phyloP scores from a whole-genome alignment of 2,329 filamentous ascomycete genomes.

The Cytospora mali region DNA sequence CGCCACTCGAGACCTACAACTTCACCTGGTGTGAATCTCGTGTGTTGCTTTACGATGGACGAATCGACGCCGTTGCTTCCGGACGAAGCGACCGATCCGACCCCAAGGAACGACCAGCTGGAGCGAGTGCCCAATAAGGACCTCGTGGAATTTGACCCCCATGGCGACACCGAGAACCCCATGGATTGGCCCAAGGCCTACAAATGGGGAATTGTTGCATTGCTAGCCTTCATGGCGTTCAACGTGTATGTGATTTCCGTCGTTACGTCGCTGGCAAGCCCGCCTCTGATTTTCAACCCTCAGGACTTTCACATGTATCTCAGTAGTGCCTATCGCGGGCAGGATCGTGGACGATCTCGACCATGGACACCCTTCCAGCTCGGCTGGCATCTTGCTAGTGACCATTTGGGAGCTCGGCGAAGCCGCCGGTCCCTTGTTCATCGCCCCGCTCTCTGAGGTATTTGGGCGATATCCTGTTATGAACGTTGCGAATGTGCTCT shows the following conservation, averaged over 20 bases:
- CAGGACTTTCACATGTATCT: conserved; percentile 61
- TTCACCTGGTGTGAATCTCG: not conserved
- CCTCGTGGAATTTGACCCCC: conserved; percentile 48
- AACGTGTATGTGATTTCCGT: conserved; percentile 49
- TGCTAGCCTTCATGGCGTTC: conserved; percentile 58
- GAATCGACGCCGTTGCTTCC: conserved; percentile 40
- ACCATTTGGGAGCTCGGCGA: conserved; percentile 73
- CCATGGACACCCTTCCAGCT: conserved; percentile 43
- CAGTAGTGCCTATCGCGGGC: conserved; percentile 55
- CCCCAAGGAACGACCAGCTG: conserved; percentile 31
- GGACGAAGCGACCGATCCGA: conserved; percentile 30
- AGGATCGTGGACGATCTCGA: conserved; percentile 53
- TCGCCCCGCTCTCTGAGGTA: conserved; percentile 65
- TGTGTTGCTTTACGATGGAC: conserved; percentile 35
- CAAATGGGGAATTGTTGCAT: conserved; percentile 56
- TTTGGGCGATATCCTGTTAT: conserved; percentile 59
- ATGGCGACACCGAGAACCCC: conserved; percentile 54
- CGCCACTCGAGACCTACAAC: not conserved
- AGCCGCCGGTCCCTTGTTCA: conserved; percentile 60
- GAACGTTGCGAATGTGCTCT: conserved; percentile 54
- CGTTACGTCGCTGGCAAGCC: not conserved
- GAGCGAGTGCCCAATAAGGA: conserved; percentile 29
- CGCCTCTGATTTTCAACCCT: not conserved
- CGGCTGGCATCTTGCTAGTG: conserved; percentile 62
- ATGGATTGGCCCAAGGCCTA: conserved; percentile 54